phyloP scores from a whole-genome alignment of 495 filamentous ascomycete species.

The Aspergillus nanangensis region DNA sequence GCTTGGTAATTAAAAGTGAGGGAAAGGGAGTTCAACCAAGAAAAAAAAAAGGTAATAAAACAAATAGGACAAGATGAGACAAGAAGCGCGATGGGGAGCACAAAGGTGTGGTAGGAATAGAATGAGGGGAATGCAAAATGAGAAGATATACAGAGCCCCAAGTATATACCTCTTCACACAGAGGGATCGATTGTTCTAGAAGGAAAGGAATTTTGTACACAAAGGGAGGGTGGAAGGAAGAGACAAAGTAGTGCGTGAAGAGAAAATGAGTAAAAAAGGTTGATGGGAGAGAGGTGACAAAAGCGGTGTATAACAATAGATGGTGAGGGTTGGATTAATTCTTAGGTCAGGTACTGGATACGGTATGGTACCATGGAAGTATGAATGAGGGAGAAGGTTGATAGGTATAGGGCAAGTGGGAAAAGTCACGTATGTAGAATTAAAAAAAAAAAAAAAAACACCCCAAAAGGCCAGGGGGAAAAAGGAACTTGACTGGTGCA shows the following conservation, averaged over 20 bases:
- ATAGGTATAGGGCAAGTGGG: too few species aligned
- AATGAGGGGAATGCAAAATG: neutral
- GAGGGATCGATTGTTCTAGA: too few species aligned
- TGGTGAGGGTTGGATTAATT: too few species aligned
- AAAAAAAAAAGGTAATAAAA: conserved; percentile 1
- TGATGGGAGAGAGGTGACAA: conserved; percentile 8
- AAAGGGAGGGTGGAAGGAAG: conserved; percentile 1
- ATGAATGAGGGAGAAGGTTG: too few species aligned
- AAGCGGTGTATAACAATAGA: conserved; percentile 25
- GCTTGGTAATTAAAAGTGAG: neutral
- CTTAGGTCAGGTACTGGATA: too few species aligned
- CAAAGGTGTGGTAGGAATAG: conserved; percentile 3
- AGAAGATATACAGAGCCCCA: conserved; percentile 4
- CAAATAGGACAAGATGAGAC: conserved; percentile 1
- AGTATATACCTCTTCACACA: neutral
- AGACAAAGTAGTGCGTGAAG: conserved; percentile 6
- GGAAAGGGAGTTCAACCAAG: neutral
- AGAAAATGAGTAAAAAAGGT: neutral
- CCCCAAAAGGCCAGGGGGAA: neutral
- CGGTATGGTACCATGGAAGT: too few species aligned
- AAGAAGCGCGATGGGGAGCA: neutral
- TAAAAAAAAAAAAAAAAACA: too few species aligned
- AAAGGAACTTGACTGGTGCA: neutral
- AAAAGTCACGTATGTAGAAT: too few species aligned
- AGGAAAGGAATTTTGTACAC: conserved; percentile 2